Base-by-base conservation (phyloP, 352 stramenopile genomes). In the Phytophthora nicotianae region DNA sequence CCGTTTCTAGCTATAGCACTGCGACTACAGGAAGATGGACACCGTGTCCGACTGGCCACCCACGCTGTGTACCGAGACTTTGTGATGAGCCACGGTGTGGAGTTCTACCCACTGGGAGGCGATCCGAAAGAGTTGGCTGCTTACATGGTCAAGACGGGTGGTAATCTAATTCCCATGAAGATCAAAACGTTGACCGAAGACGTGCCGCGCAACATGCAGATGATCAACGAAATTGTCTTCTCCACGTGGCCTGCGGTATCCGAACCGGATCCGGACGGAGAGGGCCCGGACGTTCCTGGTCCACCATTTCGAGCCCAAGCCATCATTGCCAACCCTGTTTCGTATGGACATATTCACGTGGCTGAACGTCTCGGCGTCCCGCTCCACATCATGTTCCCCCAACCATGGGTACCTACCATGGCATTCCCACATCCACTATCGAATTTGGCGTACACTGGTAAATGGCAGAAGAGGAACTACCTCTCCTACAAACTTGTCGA, bases 321-420 rank as follows among this genome's bases (percentile, higher is more conserved):
- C n/a, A 97, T 98, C 48, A 98, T 98, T 69, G 86, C 89, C 14
- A 98, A 98, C 65, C 93, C 93, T 0, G 88, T 96, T 1, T 88
- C 79, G 45, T 96, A 97, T 41, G 92, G 88, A 10, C 92, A 98
- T 66, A 78, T 97, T 29, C 91, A 98, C 61, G 90, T 97, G 3
- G 91, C 91, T 5, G 92, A 98, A 74, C 86, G 88, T n/a, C 78
- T 98, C 17, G 90, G 83, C 0, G 86, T 98, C 9, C 92, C 93
- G n/a, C 70, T 98, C 35, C 93, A 98, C 74, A 96, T 98, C 42
- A 97, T 98, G 88, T 98, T 97, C 52, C 87, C 88, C 1, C 86
- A 97, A 54, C 92, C 90, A 5, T 97, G 89, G 86, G 76, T 76
- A 2, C 88, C 88, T 0, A 97, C 92, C 0, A 74, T 78, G 49